phyloP scores from a whole-genome alignment of 805 yeast genomes.

The Diddensiella transvaalensis region DNA sequence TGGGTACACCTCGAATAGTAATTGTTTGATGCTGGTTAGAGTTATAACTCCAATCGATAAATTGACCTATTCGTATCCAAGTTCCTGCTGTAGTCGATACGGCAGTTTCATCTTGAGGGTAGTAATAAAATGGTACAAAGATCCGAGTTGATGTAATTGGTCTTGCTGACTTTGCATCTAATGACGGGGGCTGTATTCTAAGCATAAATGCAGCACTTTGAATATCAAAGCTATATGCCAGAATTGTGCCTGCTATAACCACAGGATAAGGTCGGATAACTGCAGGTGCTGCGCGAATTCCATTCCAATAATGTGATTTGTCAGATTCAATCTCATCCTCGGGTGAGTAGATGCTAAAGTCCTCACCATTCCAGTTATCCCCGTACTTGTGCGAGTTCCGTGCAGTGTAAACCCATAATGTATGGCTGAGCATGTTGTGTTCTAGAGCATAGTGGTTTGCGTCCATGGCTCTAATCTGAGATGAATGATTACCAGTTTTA shows the following conservation, averaged over 20 bases:
- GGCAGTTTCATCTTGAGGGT: constrained; percentile 45
- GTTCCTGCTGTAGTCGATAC: constrained; percentile 55
- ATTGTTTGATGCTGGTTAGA: constrained; percentile 9
- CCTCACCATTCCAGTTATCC: constrained; percentile 89
- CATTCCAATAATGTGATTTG: constrained; percentile 5
- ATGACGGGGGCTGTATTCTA: constrained; percentile 4
- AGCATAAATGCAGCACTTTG: constrained; percentile 17
- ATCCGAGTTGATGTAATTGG: constrained; percentile 50
- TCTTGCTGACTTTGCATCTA: constrained; percentile 1
- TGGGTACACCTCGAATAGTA: constrained; percentile 9
- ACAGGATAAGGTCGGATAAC: constrained; percentile 67
- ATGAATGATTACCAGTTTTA: constrained; percentile 52
- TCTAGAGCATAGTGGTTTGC: constrained; percentile 76
- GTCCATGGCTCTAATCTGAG: constrained; percentile 78
- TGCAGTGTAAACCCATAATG: constrained; percentile 80
- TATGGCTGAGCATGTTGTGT: constrained; percentile 62
- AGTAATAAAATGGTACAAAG: constrained; percentile 71
- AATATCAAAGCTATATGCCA: constrained; percentile 20
- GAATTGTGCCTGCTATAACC: constrained; percentile 31
- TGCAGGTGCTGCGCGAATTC: constrained; percentile 57
- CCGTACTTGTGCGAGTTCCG: constrained; percentile 77
- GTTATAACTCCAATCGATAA: constrained; percentile 7
- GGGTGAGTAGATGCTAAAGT: constrained; percentile 76
- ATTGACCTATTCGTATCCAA: constrained; percentile 44
- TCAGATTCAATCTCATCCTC: constrained; percentile 45